Evolutionary conservation across 495 filamentous ascomycete species (phyloP).

Genomic region (Penicillium alfredii): DNA sequence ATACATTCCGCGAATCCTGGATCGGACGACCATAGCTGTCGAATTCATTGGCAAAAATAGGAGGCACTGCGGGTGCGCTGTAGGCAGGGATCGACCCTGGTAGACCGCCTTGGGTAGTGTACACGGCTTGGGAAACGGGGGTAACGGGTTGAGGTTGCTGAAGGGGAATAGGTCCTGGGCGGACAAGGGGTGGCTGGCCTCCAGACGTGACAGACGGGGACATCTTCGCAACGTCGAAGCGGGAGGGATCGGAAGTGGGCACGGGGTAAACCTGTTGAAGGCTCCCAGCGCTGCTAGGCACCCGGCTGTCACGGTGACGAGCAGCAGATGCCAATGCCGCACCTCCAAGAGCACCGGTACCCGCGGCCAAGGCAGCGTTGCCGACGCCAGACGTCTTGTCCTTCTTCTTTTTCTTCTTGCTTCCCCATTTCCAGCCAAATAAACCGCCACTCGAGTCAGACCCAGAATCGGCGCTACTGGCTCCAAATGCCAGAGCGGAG

Average conservation of each 20-base stretch:
- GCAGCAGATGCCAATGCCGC: constrained; percentile 29
- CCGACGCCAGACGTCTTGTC: constrained; percentile 26
- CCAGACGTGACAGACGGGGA: constrained; percentile 43
- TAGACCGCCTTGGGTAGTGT: constrained; percentile 35
- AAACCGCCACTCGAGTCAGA: constrained; percentile 49
- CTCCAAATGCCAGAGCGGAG: constrained; percentile 54
- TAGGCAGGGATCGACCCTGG: constrained; percentile 29
- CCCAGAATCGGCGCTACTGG: constrained; percentile 43
- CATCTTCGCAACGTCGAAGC: constrained; percentile 48
- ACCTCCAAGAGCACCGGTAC: constrained; percentile 27
- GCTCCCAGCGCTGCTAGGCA: constrained; percentile 28
- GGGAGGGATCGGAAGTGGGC: constrained; percentile 54
- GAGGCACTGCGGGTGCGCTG: constrained; percentile 28
- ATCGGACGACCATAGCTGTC: constrained; percentile 19
- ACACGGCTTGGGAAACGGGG: constrained; percentile 51
- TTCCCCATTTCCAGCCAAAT: constrained; percentile 57
- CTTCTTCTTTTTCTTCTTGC: constrained; percentile 42
- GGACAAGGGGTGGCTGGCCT: constrained; percentile 41
- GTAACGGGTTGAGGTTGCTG: constrained; percentile 54
- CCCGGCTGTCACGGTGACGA: constrained; percentile 18
- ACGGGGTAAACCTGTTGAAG: constrained; percentile 51
- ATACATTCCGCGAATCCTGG: constrained; percentile 20
- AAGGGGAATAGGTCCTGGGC: constrained; percentile 47
- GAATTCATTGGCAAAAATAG: constrained; percentile 25
- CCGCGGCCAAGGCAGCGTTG: constrained; percentile 23